Base-by-base conservation (phyloP, 306 rosid genomes). In the Cucurbita argyrosperma region DNA sequence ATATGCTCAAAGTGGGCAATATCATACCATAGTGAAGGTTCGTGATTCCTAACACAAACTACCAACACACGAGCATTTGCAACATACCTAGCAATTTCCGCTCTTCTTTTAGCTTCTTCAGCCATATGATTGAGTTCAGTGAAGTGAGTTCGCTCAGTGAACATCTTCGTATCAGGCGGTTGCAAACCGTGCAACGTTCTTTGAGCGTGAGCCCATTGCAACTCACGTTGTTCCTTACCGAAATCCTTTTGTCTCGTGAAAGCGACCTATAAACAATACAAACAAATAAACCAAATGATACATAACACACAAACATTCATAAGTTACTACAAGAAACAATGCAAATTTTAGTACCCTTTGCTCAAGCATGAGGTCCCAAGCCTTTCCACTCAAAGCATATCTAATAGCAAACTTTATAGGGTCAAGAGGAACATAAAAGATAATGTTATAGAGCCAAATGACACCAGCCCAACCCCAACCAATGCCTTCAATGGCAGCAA, bases 391-490 rank as follows among this genome's bases (percentile, higher is more conserved):
- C 76, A 88, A 74, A 69, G 92, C 90, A 57, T 95, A 95, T 72
- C 99, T 93, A 70, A 73, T 95, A 30, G 92, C 78, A 83, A 95
- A 95, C 80, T 95, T 95, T 6, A 95, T 78, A 77, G 86, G 30
- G 78, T 95, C 99, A 70, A 95, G 99, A 35, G 99, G 99, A 80
- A 95, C 55, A 76, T 95, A 95, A 80, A 86, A 87, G 76, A 95
- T 78, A 15, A 95, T 69, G 85, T 95, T 95, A 76, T 89, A 95
- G 3, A 95, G 85, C 99, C 97, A 95, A 78, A 95, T 85, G 0
- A 95, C 97, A 72, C 99, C 99, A 63, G 99, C 99, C 99, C 99
- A 95, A 73, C 99, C 97, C 99, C 99, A 95, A 19, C 99, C 99
- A 12, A 95, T 95, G 74, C 99, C 99, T 86, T 95, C 91, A 78